phyloP scores from a whole-genome alignment of 1,284 basidiomycete species.

The Grifola frondosa region DNA sequence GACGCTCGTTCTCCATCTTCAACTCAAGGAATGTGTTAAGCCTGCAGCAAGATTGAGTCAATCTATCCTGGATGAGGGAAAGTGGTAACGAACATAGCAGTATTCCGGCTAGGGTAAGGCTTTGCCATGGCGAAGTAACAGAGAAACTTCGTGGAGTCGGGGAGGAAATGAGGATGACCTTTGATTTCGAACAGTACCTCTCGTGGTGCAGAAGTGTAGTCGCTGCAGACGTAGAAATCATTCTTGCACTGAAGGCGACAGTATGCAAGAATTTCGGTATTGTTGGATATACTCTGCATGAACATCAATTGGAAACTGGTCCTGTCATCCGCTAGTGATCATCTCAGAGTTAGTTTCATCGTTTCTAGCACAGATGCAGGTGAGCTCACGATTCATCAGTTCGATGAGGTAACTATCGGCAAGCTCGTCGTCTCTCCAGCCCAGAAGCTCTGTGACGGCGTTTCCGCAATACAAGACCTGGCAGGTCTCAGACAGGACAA shows the following conservation, averaged over 20 bases:
- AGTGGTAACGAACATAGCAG: constrained; percentile 56
- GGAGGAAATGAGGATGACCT: constrained; percentile 55
- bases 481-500: constrained; percentile 62
- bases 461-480: constrained; percentile 71
- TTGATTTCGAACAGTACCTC: constrained; percentile 74
- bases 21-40: constrained; percentile 77
- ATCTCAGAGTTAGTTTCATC: too few relatives aligned
- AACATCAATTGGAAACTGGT: constrained; percentile 56
- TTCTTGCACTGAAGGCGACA: constrained; percentile 57
- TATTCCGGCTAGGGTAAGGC: constrained; percentile 74
- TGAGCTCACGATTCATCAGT: constrained; percentile 61
- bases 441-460: constrained; percentile 69
- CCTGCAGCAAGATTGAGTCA: constrained; percentile 38
- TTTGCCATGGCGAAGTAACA: constrained; percentile 75
- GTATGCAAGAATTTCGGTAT: constrained; percentile 56
- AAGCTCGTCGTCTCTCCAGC: constrained; percentile 74
- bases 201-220: constrained; percentile 32
- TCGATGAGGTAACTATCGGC: constrained; percentile 65
- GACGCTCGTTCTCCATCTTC: constrained; percentile 73
- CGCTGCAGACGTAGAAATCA: constrained; percentile 26
- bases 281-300: constrained; percentile 48
- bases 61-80: not conserved
- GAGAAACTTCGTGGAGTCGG: constrained; percentile 34
- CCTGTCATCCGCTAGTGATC: constrained; percentile 72
- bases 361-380: not conserved